These are phyloP conservation scores for Parasarocladium wereldwijsianum DNA, from an alignment of 2,329 filamentous ascomycete species.

Conservation along the genomic window DNA sequence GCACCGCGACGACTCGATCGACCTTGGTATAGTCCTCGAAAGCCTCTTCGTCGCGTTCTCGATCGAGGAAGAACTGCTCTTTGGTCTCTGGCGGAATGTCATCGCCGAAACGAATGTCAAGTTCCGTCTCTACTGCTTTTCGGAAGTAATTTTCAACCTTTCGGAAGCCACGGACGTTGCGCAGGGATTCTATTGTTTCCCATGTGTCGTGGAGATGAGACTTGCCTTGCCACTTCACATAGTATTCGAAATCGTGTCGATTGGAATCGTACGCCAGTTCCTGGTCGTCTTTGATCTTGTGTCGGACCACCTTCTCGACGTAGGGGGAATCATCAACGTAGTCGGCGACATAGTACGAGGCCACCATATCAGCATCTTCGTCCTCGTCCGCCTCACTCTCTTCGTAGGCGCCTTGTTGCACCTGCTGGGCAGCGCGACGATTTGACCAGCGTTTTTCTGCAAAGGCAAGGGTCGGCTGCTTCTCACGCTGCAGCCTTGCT, in stretches of 20 bases:
- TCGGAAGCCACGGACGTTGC: constrained; percentile 67
- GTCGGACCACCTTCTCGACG: constrained; percentile 83
- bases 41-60: constrained; percentile 78
- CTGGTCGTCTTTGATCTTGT: constrained; percentile 58
- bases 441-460: constrained; percentile 86
- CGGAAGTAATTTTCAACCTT: constrained; percentile 92
- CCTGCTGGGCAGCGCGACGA: constrained; percentile 66
- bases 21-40: constrained; percentile 83
- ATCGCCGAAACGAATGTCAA: constrained; percentile 61
- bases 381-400: constrained; percentile 53
- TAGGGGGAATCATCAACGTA: constrained; percentile 68
- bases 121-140: constrained; percentile 66
- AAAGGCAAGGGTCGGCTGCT: constrained; percentile 49
- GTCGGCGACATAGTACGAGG: constrained; percentile 54
- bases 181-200: constrained; percentile 66
- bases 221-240: constrained; percentile 94
- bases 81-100: constrained; percentile 71
- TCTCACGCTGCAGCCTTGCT: constrained; percentile 58
- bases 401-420: constrained; percentile 46
- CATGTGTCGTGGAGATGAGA: constrained; percentile 94
- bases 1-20: constrained; percentile 77
- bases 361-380: constrained; percentile 38
- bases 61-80: constrained; percentile 90
- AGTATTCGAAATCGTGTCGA: constrained; percentile 72
- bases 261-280: constrained; percentile 41